A percentile compares a stretch with the other conserved stretches of the same genome.
phyloP scores from a whole-genome alignment of 2,329 filamentous ascomycete species.

The Cercospora brassicicola region DNA sequence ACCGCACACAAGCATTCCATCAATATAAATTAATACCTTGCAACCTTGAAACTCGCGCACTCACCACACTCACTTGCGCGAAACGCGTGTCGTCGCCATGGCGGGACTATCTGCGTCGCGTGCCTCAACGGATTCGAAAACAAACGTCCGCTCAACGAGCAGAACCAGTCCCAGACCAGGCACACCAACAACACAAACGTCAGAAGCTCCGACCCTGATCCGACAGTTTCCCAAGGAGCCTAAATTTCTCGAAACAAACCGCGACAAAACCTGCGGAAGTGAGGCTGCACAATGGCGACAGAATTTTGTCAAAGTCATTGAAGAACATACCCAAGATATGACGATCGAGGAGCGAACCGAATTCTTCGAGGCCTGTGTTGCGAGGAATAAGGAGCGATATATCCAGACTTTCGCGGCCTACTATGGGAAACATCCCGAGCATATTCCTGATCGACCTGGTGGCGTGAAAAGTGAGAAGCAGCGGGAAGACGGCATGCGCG shows the following conservation, averaged over 20 bases:
- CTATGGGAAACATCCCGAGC: constrained; percentile 11
- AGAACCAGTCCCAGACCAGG: neutral
- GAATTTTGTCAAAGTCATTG: constrained; percentile 13
- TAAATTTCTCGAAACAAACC: neutral
- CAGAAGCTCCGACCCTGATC: constrained; percentile 7
- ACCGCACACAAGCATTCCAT: neutral
- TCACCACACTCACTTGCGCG: neutral
- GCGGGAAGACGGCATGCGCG: neutral
- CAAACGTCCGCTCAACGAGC: neutral
- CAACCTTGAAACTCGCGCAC: neutral
- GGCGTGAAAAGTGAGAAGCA: constrained; percentile 10
- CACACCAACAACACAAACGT: constrained; percentile 1
- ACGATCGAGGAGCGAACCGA: constrained; percentile 11
- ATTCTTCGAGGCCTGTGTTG: constrained; percentile 9
- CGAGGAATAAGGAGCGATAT: constrained; percentile 5
- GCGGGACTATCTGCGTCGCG: neutral
- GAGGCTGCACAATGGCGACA: constrained; percentile 7
- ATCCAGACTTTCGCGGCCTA: constrained; percentile 11
- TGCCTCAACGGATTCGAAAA: neutral
- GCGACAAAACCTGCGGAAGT: constrained; percentile 9
- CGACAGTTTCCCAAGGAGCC: constrained; percentile 6
- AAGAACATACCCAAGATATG: constrained; percentile 5
- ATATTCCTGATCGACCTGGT: constrained; percentile 16
- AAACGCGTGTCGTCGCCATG: neutral
- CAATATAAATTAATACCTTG: neutral